phyloP scores from a whole-genome alignment of 192 early-diverging fungal genomes.

The Linnemannia elongata region DNA sequence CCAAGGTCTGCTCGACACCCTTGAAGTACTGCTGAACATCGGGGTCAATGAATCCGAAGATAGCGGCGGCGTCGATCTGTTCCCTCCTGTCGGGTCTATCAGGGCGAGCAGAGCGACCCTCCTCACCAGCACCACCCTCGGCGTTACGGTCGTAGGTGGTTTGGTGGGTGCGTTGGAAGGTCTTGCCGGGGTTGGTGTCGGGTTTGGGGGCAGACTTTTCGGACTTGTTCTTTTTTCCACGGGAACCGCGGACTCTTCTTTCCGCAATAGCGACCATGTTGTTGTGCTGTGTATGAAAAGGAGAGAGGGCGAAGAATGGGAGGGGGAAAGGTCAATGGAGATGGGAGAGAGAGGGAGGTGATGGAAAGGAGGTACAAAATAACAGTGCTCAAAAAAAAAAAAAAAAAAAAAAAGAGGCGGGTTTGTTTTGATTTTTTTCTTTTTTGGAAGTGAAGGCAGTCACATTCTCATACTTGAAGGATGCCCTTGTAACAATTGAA shows the following conservation, averaged over 20 bases:
- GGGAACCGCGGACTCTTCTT: conserved; percentile 55
- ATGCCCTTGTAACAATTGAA: no score
- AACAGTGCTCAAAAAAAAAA: background rate
- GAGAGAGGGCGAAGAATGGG: background rate
- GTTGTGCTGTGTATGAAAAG: background rate
- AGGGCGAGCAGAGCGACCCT: conserved; percentile 15
- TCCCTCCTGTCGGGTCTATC: conserved; percentile 37
- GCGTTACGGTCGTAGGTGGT: conserved; percentile 46
- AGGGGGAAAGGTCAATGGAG: background rate
- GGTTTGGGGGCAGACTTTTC: conserved; percentile 18
- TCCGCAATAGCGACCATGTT: conserved; percentile 45
- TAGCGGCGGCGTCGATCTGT: conserved; percentile 47
- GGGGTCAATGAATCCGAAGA: conserved; percentile 67
- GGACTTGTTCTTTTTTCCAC: conserved; percentile 54
- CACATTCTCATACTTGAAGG: background rate
- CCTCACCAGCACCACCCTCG: conserved; percentile 30
- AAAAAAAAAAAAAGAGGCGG: background rate
- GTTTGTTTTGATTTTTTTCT: background rate
- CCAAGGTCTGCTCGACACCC: conserved; percentile 70
- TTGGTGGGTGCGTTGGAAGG: conserved; percentile 45
- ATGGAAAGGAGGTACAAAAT: background rate
- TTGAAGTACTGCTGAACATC: conserved; percentile 71
- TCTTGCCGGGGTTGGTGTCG: conserved; percentile 40
- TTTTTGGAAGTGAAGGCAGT: background rate
- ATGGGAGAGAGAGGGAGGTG: background rate